phyloP scores from a whole-genome alignment of 805 yeast species.

The Brettanomyces naardenensis region DNA sequence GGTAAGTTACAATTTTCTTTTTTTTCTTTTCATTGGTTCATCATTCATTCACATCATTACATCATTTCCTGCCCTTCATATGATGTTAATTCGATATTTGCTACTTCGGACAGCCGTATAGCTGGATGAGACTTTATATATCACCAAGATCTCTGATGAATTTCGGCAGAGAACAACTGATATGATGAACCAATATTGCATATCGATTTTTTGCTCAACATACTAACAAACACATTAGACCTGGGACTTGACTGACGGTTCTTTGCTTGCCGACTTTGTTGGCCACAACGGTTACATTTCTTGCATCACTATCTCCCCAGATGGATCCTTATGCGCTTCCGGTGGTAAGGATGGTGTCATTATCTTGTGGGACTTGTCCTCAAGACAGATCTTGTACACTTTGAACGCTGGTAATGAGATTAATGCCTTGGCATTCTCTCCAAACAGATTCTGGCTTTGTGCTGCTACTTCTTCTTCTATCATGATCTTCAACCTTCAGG shows the following conservation, averaged over 20 bases:
- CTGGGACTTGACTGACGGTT: slow-evolving; percentile 76
- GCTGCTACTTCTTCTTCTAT: slow-evolving; percentile 98
- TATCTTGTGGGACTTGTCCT: slow-evolving; percentile 95
- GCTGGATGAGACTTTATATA: slow-evolving; percentile 91
- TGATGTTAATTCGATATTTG: slow-evolving; percentile 86
- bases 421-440: slow-evolving; percentile 98
- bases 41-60: background rate
- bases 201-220: background rate
- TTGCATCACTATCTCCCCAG: slow-evolving; percentile 97
- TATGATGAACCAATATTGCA: background rate
- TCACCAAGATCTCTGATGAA: slow-evolving; percentile 99
- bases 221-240: slow-evolving; percentile 43
- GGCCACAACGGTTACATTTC: slow-evolving; percentile 99
- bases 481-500: slow-evolving; percentile 97
- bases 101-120: slow-evolving; percentile 91
- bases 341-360: slow-evolving; percentile 99
- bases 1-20: slow-evolving; percentile 58
- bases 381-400: slow-evolving; percentile 82
- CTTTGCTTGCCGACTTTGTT: slow-evolving; percentile 88
- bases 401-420: slow-evolving; percentile 94
- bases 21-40: slow-evolving; percentile 1
- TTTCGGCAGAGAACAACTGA: background rate
- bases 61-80: slow-evolving; percentile 24
- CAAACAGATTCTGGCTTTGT: slow-evolving; percentile 99
- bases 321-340: slow-evolving; percentile 98